phyloP scores from a whole-genome alignment of 1,139 yeast species.

The Hansenula sp. region DNA sequence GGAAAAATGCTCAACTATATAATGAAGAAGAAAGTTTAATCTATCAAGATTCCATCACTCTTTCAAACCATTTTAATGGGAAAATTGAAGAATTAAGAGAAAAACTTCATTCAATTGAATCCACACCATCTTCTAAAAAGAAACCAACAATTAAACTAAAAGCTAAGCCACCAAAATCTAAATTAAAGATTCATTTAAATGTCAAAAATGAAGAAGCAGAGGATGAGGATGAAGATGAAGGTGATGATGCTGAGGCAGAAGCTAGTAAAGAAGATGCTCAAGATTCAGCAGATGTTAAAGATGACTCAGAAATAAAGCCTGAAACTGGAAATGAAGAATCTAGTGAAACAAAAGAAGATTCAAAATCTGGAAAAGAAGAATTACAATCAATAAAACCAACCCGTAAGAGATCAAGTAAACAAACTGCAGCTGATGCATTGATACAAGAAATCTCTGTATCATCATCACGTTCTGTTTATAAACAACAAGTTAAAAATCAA shows the following conservation, averaged over 20 bases:
- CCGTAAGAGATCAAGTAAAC: slow-evolving; percentile 1
- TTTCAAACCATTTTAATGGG: slow-evolving; percentile 40
- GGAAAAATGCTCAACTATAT: slow-evolving; percentile 75
- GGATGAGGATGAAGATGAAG: slow-evolving; percentile 11
- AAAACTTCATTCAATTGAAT: neutral
- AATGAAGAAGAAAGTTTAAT: slow-evolving; percentile 85
- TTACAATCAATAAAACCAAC: neutral
- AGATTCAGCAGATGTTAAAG: slow-evolving; percentile 14
- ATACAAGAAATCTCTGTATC: slow-evolving; percentile 36
- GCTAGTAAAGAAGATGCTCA: slow-evolving; percentile 22
- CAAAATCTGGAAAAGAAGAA: slow-evolving; percentile 10
- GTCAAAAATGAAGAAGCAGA: slow-evolving; percentile 16
- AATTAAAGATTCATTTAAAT: slow-evolving; percentile 7
- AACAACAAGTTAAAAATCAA: slow-evolving; percentile 18
- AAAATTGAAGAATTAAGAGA: slow-evolving; percentile 24
- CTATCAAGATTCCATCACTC: slow-evolving; percentile 66
- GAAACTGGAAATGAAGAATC: neutral
- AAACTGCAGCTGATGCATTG: slow-evolving; percentile 22
- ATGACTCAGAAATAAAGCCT: slow-evolving; percentile 2
- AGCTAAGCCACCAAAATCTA: slow-evolving; percentile 4
- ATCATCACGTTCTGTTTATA: slow-evolving; percentile 32
- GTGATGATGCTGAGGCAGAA: slow-evolving; percentile 15
- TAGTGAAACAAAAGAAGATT: slow-evolving; percentile 11
- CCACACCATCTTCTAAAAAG: neutral
- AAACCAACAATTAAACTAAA: slow-evolving; percentile 1